Conservation (phyloP, 495 filamentous ascomycete genomes). For the Penicillium coprophilum region DNA sequence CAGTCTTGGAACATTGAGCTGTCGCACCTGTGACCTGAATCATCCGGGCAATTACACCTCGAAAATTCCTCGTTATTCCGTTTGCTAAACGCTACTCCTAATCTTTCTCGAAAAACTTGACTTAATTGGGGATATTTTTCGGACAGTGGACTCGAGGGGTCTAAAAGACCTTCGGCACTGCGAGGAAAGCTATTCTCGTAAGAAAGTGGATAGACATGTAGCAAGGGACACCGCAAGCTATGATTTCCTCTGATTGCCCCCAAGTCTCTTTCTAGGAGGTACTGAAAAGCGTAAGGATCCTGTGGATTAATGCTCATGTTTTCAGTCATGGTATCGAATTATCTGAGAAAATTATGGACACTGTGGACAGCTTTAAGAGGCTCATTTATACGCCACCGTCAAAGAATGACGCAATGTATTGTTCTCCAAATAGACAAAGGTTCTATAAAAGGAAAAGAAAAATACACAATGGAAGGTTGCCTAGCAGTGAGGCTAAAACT, state of each 20-base stretch:
- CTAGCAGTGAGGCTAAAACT: too few species aligned
- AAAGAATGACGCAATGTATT: neutral
- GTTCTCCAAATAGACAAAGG: neutral
- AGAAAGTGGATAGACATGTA: neutral
- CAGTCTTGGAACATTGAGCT: neutral
- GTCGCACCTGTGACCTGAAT: conserved; percentile 4
- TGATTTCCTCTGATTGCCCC: neutral
- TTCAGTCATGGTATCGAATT: neutral
- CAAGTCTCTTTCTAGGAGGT: neutral
- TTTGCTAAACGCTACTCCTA: conserved; percentile 9
- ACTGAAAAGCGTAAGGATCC: neutral
- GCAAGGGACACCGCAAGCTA: neutral
- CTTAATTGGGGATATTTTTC: conserved; percentile 17
- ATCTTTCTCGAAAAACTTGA: conserved; percentile 7
- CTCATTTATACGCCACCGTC: neutral
- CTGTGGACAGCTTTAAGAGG: neutral
- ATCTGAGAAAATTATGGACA: neutral
- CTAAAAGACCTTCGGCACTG: conserved; percentile 2
- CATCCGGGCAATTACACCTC: conserved; percentile 10
- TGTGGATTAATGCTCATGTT: neutral
- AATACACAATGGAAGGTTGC: too few species aligned
- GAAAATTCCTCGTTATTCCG: conserved; percentile 17
- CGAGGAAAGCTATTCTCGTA: neutral
- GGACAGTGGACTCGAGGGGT: conserved; percentile 7
- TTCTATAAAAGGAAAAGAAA: too few species aligned